These are phyloP conservation scores for Leishmania martiniquensis DNA, from an alignment of 208 protist genomes.

Conservation along the genomic window DNA sequence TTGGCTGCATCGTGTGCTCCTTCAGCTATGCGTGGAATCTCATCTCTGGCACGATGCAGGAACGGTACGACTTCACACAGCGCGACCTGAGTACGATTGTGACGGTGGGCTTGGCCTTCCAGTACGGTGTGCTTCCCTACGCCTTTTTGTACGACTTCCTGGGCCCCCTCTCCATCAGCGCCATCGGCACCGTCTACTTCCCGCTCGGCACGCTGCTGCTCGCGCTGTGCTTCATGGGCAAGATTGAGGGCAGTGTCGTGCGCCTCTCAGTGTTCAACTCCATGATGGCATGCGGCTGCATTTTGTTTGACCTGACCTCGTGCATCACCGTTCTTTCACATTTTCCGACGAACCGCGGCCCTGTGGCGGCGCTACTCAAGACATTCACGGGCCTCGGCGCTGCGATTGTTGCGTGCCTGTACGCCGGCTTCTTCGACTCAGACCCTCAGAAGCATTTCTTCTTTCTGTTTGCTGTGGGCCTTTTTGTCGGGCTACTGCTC, in stretches of 20 bases:
- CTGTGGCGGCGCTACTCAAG: constrained; percentile 56
- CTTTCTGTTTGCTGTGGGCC: constrained; percentile 44
- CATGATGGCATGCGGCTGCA: constrained; percentile 45
- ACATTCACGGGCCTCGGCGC: constrained; percentile 63
- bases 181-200: constrained; percentile 28
- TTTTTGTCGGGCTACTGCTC: constrained; percentile 23
- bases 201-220: constrained; percentile 48
- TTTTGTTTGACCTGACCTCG: constrained; percentile 35
- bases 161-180: constrained; percentile 43
- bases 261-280: constrained; percentile 53
- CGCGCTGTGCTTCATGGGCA: constrained; percentile 50
- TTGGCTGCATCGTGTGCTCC: constrained; percentile 40
- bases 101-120: constrained; percentile 47
- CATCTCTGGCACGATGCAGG: constrained; percentile 41
- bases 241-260: constrained; percentile 37
- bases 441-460: constrained; percentile 47
- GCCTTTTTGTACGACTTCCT: constrained; percentile 66
- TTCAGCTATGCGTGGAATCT: constrained; percentile 64
- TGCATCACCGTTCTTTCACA: constrained; percentile 47
- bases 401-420: constrained; percentile 51
- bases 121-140: constrained; percentile 49
- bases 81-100: constrained; percentile 57
- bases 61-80: constrained; percentile 34
- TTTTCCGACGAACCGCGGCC: constrained; percentile 64
- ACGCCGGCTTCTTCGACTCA: constrained; percentile 55